Evolutionary conservation across 2,329 filamentous ascomycete species (phyloP).

Genomic region (Monosporascus sp.): DNA sequence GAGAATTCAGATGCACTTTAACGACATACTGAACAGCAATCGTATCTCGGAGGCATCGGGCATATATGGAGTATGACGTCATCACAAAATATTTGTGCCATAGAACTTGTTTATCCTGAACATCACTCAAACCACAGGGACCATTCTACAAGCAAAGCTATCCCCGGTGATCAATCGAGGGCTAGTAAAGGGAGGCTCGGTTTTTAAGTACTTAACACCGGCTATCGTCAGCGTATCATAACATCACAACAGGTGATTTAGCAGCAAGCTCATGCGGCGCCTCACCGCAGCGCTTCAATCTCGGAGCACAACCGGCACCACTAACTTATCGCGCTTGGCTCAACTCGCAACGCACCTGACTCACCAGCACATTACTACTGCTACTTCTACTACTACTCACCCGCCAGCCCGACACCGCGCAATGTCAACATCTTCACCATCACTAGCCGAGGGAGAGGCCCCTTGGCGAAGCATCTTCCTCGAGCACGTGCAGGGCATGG

Average conservation of each 20-base stretch:
- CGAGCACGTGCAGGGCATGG: slow-evolving; percentile 43
- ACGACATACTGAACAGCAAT: no score
- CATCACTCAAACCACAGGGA: no score
- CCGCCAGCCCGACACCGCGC: slow-evolving; percentile 3
- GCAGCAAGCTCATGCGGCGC: slow-evolving; percentile 6
- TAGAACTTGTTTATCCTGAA: no score
- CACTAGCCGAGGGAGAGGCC: slow-evolving; percentile 26
- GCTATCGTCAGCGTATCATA: no score
- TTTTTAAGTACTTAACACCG: no score
- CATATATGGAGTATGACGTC: no score
- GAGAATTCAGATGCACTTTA: no score
- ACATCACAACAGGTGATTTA: neutral
- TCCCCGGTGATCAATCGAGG: no score
- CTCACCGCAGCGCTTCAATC: neutral
- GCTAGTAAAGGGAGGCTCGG: no score
- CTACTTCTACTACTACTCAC: neutral
- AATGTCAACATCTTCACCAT: slow-evolving; percentile 10
- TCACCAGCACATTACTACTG: slow-evolving; percentile 2
- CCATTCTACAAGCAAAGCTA: no score
- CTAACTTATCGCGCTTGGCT: slow-evolving; percentile 2
- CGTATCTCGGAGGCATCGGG: no score
- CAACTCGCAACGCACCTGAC: slow-evolving; percentile 14
- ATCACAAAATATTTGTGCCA: no score
- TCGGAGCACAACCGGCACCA: neutral
- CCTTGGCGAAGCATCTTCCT: slow-evolving; percentile 51